A percentile compares a stretch with the other conserved stretches of the same genome.
Evolutionary conservation across 352 stramenopile genomes (phyloP).

Genomic region (Globisporangium cederbergense): DNA sequence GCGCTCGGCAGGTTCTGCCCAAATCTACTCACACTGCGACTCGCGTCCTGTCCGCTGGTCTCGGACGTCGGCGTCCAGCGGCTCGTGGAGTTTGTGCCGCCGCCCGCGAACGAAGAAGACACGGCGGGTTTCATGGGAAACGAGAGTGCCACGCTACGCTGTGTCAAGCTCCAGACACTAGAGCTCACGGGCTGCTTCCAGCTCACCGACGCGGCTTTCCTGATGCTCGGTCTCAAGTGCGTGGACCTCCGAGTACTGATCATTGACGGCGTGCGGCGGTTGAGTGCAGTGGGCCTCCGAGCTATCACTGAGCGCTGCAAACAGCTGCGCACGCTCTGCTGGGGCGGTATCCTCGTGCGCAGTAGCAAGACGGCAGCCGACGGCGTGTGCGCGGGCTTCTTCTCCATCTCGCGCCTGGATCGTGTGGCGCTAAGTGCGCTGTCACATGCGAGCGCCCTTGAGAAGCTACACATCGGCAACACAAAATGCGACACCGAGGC

Average conservation of each 20-base stretch:
- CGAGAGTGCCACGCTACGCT: constrained; percentile 27
- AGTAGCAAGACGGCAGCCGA: constrained; percentile 18
- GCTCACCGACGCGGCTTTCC: constrained; percentile 48
- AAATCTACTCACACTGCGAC: constrained; percentile 32
- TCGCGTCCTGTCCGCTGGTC: constrained; percentile 53
- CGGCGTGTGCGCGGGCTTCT: constrained; percentile 33
- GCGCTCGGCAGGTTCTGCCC: constrained; percentile 41
- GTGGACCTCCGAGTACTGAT: constrained; percentile 35
- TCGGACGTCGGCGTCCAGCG: constrained; percentile 48
- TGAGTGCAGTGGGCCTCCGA: constrained; percentile 29
- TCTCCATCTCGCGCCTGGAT: constrained; percentile 57
- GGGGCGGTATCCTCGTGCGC: constrained; percentile 62
- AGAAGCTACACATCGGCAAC: constrained; percentile 49
- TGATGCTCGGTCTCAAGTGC: constrained; percentile 35
- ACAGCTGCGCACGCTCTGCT: constrained; percentile 37
- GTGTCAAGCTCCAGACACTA: constrained; percentile 37
- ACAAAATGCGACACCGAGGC: constrained; percentile 51
- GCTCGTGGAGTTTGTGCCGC: constrained; percentile 38
- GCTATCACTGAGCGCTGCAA: constrained; percentile 33
- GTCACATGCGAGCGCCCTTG: constrained; percentile 22
- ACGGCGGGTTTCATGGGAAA: constrained; percentile 25
- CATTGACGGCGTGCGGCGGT: constrained; percentile 56
- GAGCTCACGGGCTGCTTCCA: constrained; percentile 69
- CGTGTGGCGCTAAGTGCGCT: constrained; percentile 27
- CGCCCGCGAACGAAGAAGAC: constrained; percentile 21